Conservation (phyloP, 2,329 filamentous ascomycete species). For the Colletotrichum sp. region DNA sequence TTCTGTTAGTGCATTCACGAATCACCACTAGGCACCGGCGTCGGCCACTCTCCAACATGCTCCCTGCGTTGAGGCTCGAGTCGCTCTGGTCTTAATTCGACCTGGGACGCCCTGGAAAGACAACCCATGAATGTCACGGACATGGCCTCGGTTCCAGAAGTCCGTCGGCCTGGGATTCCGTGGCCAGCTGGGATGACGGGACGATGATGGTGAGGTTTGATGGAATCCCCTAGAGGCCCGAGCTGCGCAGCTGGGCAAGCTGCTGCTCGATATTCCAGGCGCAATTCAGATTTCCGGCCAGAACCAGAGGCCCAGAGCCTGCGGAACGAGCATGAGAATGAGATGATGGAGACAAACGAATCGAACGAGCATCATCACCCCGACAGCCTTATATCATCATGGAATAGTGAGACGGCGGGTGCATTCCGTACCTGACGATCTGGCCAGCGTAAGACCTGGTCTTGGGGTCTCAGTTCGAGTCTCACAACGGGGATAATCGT, state of each 20-base stretch:
- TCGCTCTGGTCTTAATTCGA: background rate
- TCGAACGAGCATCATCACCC: constrained; percentile 1
- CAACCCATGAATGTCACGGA: background rate
- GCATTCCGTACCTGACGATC: constrained; percentile 22
- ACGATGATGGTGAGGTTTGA: background rate
- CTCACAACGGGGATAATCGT: constrained; percentile 11
- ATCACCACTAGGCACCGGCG: background rate
- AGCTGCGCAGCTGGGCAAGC: background rate
- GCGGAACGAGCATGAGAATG: background rate
- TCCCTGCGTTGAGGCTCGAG: constrained; percentile 18
- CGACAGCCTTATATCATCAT: constrained; percentile 9
- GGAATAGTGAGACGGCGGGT: constrained; percentile 6
- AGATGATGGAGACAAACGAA: background rate
- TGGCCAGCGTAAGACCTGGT: constrained; percentile 3
- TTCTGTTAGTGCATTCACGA: constrained; percentile 9
- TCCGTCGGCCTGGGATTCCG: background rate
- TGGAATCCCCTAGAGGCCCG: background rate
- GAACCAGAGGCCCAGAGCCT: background rate
- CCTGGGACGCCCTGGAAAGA: background rate
- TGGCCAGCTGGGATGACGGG: constrained; percentile 1
- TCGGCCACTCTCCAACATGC: background rate
- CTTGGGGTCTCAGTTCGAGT: constrained; percentile 8
- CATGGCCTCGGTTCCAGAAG: constrained; percentile 11
- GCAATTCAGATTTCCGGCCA: background rate
- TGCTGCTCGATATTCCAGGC: background rate